Percentiles rank a stretch among this genome's conserved stretches.
phyloP scores from a whole-genome alignment of 2,329 filamentous ascomycete species.

The Pleomassaria siparia region DNA sequence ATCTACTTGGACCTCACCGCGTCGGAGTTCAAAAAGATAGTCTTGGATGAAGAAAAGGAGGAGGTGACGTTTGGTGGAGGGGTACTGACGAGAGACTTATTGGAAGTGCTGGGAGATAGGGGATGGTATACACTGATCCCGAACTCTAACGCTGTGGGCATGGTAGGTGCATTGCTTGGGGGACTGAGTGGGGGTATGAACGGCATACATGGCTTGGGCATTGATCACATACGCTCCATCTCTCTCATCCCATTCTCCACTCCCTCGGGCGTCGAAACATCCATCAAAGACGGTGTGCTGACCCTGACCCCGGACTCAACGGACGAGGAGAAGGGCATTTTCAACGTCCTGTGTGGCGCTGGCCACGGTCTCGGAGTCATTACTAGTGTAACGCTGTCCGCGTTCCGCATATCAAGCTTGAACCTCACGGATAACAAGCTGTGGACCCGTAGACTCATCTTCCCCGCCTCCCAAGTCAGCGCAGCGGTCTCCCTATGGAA shows the following conservation, averaged over 20 bases:
- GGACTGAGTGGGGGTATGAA: slow-evolving; percentile 21
- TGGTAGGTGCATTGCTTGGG: slow-evolving; percentile 18
- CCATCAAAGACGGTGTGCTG: slow-evolving; percentile 4
- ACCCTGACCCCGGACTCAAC: slow-evolving; percentile 18
- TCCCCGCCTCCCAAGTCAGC: slow-evolving; percentile 23
- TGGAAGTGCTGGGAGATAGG: slow-evolving; percentile 18
- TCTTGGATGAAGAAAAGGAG: slow-evolving; percentile 22
- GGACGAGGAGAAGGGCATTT: slow-evolving; percentile 28
- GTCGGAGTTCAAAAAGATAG: slow-evolving; percentile 27
- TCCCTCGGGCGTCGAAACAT: background rate
- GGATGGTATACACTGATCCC: slow-evolving; percentile 34
- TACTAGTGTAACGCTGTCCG: slow-evolving; percentile 26
- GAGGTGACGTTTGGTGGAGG: slow-evolving; percentile 38
- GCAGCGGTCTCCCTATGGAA: slow-evolving; percentile 23
- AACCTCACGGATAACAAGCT: slow-evolving; percentile 30
- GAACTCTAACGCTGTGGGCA: slow-evolving; percentile 19
- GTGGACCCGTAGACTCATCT: slow-evolving; percentile 37
- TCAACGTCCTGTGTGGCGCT: slow-evolving; percentile 37
- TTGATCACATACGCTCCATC: slow-evolving; percentile 33
- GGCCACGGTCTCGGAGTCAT: slow-evolving; percentile 41
- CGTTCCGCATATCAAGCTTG: slow-evolving; percentile 25
- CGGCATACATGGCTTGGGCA: slow-evolving; percentile 38
- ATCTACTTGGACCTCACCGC: slow-evolving; percentile 40
- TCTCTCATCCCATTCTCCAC: slow-evolving; percentile 24
- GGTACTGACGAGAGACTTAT: slow-evolving; percentile 25